Evolutionary conservation across 257 asterid species (phyloP), one percentile per base, ranked within the genome.

Genomic region (Euphrasia confusa): DNA sequence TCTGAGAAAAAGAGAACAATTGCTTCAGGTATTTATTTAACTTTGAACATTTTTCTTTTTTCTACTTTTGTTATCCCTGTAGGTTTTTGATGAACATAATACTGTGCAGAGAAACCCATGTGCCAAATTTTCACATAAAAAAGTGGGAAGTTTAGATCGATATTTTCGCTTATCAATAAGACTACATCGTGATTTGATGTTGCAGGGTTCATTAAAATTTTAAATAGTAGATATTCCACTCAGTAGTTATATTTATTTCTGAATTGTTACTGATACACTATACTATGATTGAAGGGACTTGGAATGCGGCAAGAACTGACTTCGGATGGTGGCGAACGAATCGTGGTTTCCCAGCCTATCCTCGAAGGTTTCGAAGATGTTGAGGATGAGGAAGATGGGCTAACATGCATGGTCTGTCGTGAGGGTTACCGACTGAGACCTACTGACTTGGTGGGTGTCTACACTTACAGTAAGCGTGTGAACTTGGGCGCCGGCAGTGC

Each of bases 391-490:
- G 96, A 89, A 79, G 96, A 85, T 48, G 97, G 96, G 39, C 66
- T 89, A 66, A 95, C 99, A 69, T 93, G 99, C 89, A 89, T 93
- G 96, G 99, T 93, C 60, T 93, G 99, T 68, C 83, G 99, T 39
- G 99, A 93, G 75, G 99, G 99, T 54, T 93, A 89, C 81, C 77
- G 71, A 48, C 71, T 93, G 77, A 83, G 97, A 72, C 94, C 99
- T 63, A 80, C 84, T 54, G 99, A 93, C 72, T 64, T 85, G 68
- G 71, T 93, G 77, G 99, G 99, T 26, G 85, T 77, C 61, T 89
- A 93, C 80, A 79, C 97, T 27, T 93, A 87, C 70, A 89, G 97
- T 73, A 93, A 93, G 76, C 94, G 99, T 69, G 99, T 93, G 70
- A 89, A 83, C 73, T 79, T 93, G 71, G 99, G 97, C 28, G 84